Conservation (phyloP, 148 eudicot genomes). For the Chenopodium formosanum region DNA sequence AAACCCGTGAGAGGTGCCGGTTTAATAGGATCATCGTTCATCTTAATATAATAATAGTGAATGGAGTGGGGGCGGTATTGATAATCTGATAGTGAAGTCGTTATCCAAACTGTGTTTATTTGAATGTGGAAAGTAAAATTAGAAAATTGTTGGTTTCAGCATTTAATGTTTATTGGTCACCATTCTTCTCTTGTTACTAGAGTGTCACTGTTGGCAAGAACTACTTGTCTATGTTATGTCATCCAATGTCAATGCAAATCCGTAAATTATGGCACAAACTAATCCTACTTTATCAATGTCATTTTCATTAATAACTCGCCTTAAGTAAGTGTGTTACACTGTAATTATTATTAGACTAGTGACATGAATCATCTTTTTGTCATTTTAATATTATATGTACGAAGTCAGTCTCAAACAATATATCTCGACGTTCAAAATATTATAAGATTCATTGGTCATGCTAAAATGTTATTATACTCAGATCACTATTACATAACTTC, state of each 20-base stretch:
- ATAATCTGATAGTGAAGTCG: background rate
- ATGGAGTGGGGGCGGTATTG: background rate
- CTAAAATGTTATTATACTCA: no score
- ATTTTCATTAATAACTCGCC: background rate
- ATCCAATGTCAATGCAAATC: background rate
- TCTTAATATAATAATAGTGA: background rate
- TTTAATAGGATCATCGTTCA: no score
- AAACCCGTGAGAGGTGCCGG: no score
- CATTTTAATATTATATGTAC: no score
- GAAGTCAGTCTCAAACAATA: no score
- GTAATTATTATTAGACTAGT: background rate
- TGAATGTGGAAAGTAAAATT: background rate
- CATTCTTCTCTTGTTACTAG: background rate
- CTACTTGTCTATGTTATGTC: background rate
- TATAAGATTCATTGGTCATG: no score
- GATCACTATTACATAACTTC: no score
- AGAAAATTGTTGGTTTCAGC: background rate
- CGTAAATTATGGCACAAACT: conserved; percentile 1
- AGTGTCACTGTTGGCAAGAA: background rate
- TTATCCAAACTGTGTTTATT: background rate
- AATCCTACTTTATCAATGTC: background rate
- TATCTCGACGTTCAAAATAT: no score
- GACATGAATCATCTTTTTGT: background rate
- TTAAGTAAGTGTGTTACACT: background rate
- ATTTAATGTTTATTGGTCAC: background rate